These are phyloP conservation scores for Pseudopyrenochaeta lycopersici DNA, from an alignment of 2,329 filamentous ascomycete genomes.

Conservation along the genomic window DNA sequence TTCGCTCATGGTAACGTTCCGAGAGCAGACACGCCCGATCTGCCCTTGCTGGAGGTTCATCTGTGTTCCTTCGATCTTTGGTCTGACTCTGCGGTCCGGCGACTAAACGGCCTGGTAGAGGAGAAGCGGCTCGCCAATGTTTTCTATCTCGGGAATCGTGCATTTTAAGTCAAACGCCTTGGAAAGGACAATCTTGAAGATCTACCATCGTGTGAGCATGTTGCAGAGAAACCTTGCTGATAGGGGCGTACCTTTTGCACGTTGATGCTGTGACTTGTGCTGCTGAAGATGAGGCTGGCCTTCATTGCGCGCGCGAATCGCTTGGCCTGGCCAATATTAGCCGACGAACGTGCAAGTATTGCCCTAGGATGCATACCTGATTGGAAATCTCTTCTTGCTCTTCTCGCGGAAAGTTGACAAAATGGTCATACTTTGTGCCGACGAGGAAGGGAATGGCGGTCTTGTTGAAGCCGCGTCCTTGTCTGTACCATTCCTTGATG, in stretches of 20 bases:
- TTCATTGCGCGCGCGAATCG: conserved; percentile 99
- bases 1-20: conserved; percentile 47
- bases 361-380: conserved; percentile 67
- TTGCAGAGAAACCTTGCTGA: background rate
- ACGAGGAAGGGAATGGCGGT: conserved; percentile 98
- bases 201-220: conserved; percentile 65
- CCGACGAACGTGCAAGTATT: background rate
- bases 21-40: conserved; percentile 27
- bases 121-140: conserved; percentile 92
- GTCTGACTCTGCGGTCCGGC: conserved; percentile 28
- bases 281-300: conserved; percentile 96
- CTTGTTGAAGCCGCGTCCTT: conserved; percentile 98
- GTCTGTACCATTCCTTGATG: conserved; percentile 99
- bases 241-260: conserved; percentile 83
- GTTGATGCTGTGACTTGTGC: conserved; percentile 98
- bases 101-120: conserved; percentile 71
- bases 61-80: conserved; percentile 15
- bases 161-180: conserved; percentile 99
- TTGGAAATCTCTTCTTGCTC: conserved; percentile 99
- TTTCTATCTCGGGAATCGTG: conserved; percentile 98
- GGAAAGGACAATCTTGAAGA: conserved; percentile 99
- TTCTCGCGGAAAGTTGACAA: conserved; percentile 96
- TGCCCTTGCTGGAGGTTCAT: conserved; percentile 19
- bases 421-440: conserved; percentile 98
- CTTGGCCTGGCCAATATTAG: conserved; percentile 70